Percentiles rank a stretch among this genome's conserved stretches.
phyloP scores from a whole-genome alignment of 2,329 filamentous ascomycete species.

The Didymella exigua region DNA sequence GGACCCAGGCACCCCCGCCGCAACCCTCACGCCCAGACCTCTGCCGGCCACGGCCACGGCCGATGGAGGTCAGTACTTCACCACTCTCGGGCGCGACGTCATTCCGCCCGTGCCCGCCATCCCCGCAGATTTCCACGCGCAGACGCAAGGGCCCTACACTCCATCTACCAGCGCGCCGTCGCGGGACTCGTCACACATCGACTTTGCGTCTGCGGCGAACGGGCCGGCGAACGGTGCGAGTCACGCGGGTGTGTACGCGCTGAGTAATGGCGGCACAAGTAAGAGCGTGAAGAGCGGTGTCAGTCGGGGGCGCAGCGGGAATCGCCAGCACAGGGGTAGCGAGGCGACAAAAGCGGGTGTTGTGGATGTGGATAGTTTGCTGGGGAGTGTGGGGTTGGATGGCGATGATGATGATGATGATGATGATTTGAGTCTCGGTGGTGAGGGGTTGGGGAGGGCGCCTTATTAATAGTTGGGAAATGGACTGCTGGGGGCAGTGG shows the following conservation, averaged over 20 bases:
- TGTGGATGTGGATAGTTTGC: slow-evolving; percentile 41
- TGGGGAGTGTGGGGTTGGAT: slow-evolving; percentile 45
- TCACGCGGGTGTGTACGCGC: not conserved
- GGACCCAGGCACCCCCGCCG: slow-evolving; percentile 30
- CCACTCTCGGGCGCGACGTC: slow-evolving; percentile 7
- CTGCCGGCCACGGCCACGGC: slow-evolving; percentile 18
- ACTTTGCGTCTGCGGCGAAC: slow-evolving; percentile 26
- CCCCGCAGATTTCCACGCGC: slow-evolving; percentile 34
- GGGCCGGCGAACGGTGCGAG: slow-evolving; percentile 27
- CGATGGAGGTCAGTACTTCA: slow-evolving; percentile 11
- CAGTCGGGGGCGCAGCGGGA: slow-evolving; percentile 28
- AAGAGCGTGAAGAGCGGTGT: slow-evolving; percentile 36
- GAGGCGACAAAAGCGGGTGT: slow-evolving; percentile 17
- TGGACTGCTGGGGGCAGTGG: not conserved
- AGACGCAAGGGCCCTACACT: slow-evolving; percentile 12
- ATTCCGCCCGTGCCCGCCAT: slow-evolving; percentile 45
- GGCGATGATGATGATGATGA: slow-evolving; percentile 33
- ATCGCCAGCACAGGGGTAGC: slow-evolving; percentile 23
- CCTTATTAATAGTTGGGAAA: not conserved
- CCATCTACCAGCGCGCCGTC: not conserved
- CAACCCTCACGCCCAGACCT: slow-evolving; percentile 31
- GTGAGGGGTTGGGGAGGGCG: not conserved
- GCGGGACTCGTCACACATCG: slow-evolving; percentile 2
- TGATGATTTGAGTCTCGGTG: not conserved
- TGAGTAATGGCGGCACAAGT: slow-evolving; percentile 16